phyloP scores from a whole-genome alignment of 768 basidiomycete species.

The Rhizopogon vulgaris region DNA sequence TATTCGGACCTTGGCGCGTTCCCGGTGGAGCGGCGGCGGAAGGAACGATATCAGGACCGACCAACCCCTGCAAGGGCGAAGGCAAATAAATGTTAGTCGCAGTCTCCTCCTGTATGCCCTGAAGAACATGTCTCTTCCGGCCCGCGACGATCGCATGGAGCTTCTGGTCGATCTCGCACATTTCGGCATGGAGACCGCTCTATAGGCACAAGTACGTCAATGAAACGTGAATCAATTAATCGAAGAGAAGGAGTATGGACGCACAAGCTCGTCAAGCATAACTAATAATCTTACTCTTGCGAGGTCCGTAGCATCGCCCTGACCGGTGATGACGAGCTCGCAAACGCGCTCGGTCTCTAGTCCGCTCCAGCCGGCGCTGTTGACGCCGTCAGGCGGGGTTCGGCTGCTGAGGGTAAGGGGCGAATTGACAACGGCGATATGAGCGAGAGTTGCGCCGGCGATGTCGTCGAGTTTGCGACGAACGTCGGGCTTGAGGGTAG shows the following conservation, averaged over 20 bases:
- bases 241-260: slow-evolving; percentile 27
- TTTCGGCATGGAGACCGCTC: slow-evolving; percentile 88
- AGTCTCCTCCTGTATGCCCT: slow-evolving; percentile 94
- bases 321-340: slow-evolving; percentile 86
- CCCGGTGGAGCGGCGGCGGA: slow-evolving; percentile 29
- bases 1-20: slow-evolving; percentile 35
- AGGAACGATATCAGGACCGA: slow-evolving; percentile 55
- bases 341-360: slow-evolving; percentile 93
- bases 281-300: slow-evolving; percentile 88
- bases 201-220: slow-evolving; percentile 24
- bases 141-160: slow-evolving; percentile 88
- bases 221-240: neutral
- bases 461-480: slow-evolving; percentile 88
- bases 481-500: slow-evolving; percentile 75
- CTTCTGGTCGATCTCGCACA: slow-evolving; percentile 92
- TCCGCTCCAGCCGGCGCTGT: slow-evolving; percentile 77
- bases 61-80: slow-evolving; percentile 80
- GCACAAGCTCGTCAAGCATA: slow-evolving; percentile 89
- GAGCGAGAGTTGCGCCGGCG: slow-evolving; percentile 85
- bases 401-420: slow-evolving; percentile 68
- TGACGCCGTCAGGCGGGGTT: slow-evolving; percentile 73
- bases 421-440: slow-evolving; percentile 91
- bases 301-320: slow-evolving; percentile 83
- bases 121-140: slow-evolving; percentile 79
- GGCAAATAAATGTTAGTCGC: slow-evolving; percentile 96